Evolutionary conservation across 2,329 filamentous ascomycete species (phyloP), one percentile per base, ranked within the genome.

Genomic region (Fusarium redolens): DNA sequence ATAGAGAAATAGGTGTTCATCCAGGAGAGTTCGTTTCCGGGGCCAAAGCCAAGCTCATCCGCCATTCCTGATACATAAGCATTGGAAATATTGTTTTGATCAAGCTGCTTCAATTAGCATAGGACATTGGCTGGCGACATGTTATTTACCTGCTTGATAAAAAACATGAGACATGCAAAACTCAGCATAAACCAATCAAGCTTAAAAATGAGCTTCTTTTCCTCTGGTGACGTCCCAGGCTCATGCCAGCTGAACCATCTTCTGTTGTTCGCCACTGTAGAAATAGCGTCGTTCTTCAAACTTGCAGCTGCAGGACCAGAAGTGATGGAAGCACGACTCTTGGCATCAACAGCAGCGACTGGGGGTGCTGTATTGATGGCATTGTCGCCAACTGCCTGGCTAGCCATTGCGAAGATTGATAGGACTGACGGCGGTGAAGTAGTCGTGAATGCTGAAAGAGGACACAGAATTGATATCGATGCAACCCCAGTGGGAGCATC

Each of bases 61-160:
- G 80, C 70, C 85, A 87, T 85, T 69, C 86, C 83, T 31, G 83
- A 82, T 28, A 85, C 80, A 61, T 86, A 88, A 6, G 86, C 86
- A 72, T 87, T 87, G 65, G 82, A 82, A 47, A 87, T 77, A 63
- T 86, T 85, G 65, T 82, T 83, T 44, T 81, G 80, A 69, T 87
- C 85, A 14, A 87, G 81, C 75, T 78, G 30, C 20, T 22, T 7
- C 5, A 38, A 14, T 75, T 35, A 74, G 66, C 48, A 45, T 18
- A 10, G 25, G 17, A 3, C 18, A 48, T 2, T 13, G 3, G 7
- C 18, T 13, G 8, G 28, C 5, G 7, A 9, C 1, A 30, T 28
- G 20, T 55, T 13, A 35, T 7, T 13, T 45, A 74, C 72, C 67
- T 79, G 77, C 67, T 87, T 87, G 68, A 85, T 80, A 67, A 86